phyloP scores from a whole-genome alignment of 202 grass and related monocot genomes.

The Miscanthus sacchariflorus region DNA sequence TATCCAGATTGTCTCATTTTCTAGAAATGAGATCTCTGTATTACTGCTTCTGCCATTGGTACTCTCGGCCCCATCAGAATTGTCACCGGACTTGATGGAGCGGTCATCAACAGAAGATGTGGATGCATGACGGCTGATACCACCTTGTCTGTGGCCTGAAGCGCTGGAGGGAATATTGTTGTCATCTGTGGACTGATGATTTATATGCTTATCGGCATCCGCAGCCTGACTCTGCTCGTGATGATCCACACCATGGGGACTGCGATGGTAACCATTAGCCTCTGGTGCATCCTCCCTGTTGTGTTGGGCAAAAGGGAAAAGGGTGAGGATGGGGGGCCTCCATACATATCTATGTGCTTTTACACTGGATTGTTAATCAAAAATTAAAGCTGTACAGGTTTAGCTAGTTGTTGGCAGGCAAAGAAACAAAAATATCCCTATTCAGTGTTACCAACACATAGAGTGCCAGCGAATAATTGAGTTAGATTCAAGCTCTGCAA shows the following conservation, averaged over 20 bases:
- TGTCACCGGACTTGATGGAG: conserved; percentile 50
- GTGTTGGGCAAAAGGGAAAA: background rate
- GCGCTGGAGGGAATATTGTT: conserved; percentile 32
- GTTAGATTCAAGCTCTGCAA: background rate
- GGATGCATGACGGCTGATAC: conserved; percentile 22
- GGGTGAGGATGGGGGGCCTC: background rate
- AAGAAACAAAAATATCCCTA: background rate
- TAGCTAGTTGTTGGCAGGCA: background rate
- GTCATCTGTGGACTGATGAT: background rate
- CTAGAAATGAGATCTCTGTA: background rate
- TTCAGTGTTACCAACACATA: background rate
- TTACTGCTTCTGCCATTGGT: conserved; percentile 47
- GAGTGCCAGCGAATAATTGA: background rate
- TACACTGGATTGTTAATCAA: background rate
- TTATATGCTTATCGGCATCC: conserved; percentile 18
- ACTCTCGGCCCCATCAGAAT: conserved; percentile 58
- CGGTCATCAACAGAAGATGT: conserved; percentile 39
- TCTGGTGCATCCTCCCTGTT: conserved; percentile 49
- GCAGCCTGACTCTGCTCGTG: conserved; percentile 6
- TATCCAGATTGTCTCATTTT: conserved; percentile 58
- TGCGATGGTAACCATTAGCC: conserved; percentile 20
- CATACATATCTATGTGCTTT: background rate
- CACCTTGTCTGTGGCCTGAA: conserved; percentile 31
- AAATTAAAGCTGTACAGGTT: conserved; percentile 15
- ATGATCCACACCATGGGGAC: background rate